phyloP scores from a whole-genome alignment of 441 rosid genomes.

The Bocquillonia castaneifolia region DNA sequence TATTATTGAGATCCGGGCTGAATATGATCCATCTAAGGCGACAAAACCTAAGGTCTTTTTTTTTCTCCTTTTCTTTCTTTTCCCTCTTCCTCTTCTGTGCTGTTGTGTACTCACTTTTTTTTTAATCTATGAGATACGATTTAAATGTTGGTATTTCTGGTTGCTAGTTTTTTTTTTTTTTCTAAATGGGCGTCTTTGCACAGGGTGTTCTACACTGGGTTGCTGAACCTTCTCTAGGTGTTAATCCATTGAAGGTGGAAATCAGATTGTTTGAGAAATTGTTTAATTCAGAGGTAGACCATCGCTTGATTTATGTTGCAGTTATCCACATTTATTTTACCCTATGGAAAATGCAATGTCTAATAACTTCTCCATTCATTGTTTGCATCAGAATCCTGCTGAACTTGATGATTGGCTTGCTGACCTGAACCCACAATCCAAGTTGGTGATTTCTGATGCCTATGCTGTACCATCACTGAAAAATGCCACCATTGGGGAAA shows the following conservation, averaged over 20 bases:
- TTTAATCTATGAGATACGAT: neutral
- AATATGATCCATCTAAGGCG: constrained; percentile 78
- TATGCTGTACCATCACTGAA: constrained; percentile 58
- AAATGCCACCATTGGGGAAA: constrained; percentile 59
- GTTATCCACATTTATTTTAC: neutral
- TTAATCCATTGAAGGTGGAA: constrained; percentile 64
- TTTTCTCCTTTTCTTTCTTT: neutral
- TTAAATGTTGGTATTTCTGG: constrained; percentile 7
- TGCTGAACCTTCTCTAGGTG: constrained; percentile 57
- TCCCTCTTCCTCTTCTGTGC: neutral
- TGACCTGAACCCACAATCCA: constrained; percentile 70
- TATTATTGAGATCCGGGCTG: constrained; percentile 64
- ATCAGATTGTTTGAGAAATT: constrained; percentile 87
- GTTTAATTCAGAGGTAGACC: constrained; percentile 72
- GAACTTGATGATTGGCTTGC: constrained; percentile 81
- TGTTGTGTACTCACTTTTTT: neutral
- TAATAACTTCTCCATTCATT: constrained; percentile 18
- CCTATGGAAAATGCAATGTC: constrained; percentile 11
- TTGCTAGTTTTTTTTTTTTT: constrained; percentile 4
- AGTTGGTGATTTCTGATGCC: constrained; percentile 53
- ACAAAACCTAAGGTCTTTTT: constrained; percentile 76
- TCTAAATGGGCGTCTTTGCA: neutral
- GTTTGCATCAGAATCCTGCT: constrained; percentile 69
- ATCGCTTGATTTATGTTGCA: constrained; percentile 9
- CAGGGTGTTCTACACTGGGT: constrained; percentile 99